These are phyloP conservation scores for Pezicula radicicola DNA, from an alignment of 2,329 filamentous ascomycete species.

Conservation along the genomic window DNA sequence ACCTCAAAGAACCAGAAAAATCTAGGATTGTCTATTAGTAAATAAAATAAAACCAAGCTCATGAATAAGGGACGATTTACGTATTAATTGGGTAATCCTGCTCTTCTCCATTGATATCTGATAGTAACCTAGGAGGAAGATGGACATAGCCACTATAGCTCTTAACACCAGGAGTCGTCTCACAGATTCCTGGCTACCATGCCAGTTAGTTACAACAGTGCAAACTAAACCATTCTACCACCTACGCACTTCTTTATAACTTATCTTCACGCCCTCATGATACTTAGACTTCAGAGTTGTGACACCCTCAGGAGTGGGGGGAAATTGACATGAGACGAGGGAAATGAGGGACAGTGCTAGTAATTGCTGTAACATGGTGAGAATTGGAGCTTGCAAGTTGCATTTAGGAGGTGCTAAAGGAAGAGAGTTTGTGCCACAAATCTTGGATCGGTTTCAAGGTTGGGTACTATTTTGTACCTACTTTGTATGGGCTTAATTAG, in stretches of 20 bases:
- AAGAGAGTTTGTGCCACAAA: no score
- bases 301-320: constrained; percentile 6
- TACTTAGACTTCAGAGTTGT: constrained; percentile 9
- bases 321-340: constrained; percentile 1
- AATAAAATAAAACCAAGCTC: no score
- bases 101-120: constrained; percentile 3
- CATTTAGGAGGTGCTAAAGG: no score
- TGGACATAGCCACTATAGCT: constrained; percentile 15
- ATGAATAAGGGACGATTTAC: not conserved
- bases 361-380: no score
- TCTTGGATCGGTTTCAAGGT: no score
- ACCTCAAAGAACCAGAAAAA: constrained; percentile 41
- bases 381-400: no score
- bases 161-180: constrained; percentile 16
- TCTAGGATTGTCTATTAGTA: not conserved
- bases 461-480: no score
- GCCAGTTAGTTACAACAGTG: not conserved
- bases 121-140: constrained; percentile 7
- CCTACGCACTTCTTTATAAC: constrained; percentile 8
- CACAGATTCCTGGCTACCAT: constrained; percentile 26
- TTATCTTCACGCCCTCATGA: constrained; percentile 11
- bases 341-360: not conserved
- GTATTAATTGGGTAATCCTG: constrained; percentile 11
- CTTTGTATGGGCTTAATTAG: no score
- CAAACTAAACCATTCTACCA: not conserved